Conservation (phyloP, 768 basidiomycete genomes). For the Royoungia palumana region DNA sequence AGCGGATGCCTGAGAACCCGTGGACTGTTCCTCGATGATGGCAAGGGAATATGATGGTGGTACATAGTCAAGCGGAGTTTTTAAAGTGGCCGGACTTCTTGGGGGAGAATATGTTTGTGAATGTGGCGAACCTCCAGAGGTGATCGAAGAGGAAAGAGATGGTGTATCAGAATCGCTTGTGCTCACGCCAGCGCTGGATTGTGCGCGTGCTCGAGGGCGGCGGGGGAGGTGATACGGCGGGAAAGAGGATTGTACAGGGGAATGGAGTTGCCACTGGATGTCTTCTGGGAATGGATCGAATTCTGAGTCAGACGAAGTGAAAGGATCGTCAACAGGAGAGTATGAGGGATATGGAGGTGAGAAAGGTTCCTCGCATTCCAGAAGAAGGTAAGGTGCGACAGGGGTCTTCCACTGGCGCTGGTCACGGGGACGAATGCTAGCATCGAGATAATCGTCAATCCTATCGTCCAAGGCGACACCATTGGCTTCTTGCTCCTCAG, state of each 20-base stretch:
- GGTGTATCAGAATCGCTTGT: constrained; percentile 45
- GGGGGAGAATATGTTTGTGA: constrained; percentile 34
- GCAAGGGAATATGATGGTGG: constrained; percentile 26
- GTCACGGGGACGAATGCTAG: constrained; percentile 13
- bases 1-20: constrained; percentile 16
- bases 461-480: constrained; percentile 26
- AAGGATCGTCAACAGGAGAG: constrained; percentile 6
- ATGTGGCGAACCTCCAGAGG: constrained; percentile 37
- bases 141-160: constrained; percentile 43
- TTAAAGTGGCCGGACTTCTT: constrained; percentile 30
- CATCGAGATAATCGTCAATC: constrained; percentile 30
- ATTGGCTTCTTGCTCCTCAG: constrained; percentile 25
- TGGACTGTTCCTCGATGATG: constrained; percentile 38
- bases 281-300: constrained; percentile 31
- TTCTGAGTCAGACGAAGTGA: constrained; percentile 35
- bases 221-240: constrained; percentile 34
- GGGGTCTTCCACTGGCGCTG: constrained; percentile 9
- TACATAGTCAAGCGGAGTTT: constrained; percentile 32
- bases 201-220: constrained; percentile 27
- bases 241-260: constrained; percentile 17
- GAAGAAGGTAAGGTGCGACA: constrained; percentile 22
- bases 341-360: constrained; percentile 24
- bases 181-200: constrained; percentile 28
- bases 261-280: constrained; percentile 21
- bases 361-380: constrained; percentile 31